A percentile compares a stretch with the other conserved stretches of the same genome.
Conservation (phyloP, 1,139 yeast species). For the Sugiyamaella neomexicana region DNA sequence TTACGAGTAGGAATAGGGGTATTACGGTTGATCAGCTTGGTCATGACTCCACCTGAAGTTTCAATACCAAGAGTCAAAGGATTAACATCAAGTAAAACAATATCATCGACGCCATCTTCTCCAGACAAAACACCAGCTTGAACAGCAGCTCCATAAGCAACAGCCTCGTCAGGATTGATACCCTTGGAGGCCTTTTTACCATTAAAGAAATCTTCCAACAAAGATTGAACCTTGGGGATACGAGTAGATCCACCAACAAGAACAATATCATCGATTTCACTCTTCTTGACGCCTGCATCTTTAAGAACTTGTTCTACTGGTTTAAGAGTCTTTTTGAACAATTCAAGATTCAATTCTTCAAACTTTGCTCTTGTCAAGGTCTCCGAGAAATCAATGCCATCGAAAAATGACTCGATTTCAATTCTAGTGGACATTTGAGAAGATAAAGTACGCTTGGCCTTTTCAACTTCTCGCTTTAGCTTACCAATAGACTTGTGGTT, state of each 20-base stretch:
- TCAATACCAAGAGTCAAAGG: slow-evolving; percentile 96
- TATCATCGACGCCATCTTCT: slow-evolving; percentile 78
- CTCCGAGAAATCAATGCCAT: slow-evolving; percentile 93
- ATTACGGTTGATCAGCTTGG: slow-evolving; percentile 94
- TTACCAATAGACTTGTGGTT: slow-evolving; percentile 82
- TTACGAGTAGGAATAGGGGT: slow-evolving; percentile 96
- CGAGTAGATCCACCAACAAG: slow-evolving; percentile 97
- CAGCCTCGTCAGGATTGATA: slow-evolving; percentile 97
- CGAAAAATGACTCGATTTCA: slow-evolving; percentile 92
- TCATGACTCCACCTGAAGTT: slow-evolving; percentile 98
- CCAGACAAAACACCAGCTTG: slow-evolving; percentile 96
- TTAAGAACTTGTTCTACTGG: slow-evolving; percentile 92
- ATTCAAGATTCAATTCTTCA: slow-evolving; percentile 85
- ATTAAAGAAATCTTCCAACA: slow-evolving; percentile 81
- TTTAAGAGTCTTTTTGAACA: slow-evolving; percentile 85
- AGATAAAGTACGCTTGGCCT: slow-evolving; percentile 93
- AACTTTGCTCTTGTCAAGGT: slow-evolving; percentile 92
- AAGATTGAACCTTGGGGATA: slow-evolving; percentile 94
- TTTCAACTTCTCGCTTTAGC: slow-evolving; percentile 93
- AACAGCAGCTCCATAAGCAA: slow-evolving; percentile 96
- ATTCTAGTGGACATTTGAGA: slow-evolving; percentile 87
- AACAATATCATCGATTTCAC: slow-evolving; percentile 87
- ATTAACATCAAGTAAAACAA: slow-evolving; percentile 85
- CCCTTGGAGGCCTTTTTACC: slow-evolving; percentile 95
- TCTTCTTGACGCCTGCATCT: slow-evolving; percentile 81